Evolutionary conservation across 495 filamentous ascomycete species (phyloP), one percentile per base, ranked within the genome.

Genomic region (Penicillium desertorum): DNA sequence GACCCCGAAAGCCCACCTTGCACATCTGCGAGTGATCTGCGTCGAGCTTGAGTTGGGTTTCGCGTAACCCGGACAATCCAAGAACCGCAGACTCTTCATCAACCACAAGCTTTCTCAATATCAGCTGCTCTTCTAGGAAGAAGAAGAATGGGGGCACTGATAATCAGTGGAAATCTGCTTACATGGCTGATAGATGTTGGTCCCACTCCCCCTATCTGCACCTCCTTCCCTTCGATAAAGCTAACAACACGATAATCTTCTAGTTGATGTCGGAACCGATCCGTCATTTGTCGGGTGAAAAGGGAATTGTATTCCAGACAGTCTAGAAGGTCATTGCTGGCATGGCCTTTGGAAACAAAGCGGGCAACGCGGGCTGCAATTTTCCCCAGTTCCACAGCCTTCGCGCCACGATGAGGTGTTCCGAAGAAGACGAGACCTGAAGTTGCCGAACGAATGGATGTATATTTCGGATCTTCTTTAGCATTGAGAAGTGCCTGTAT

Each of bases 391-490:
- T 71, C 70, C 9, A 73, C 74, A 9, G 70, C 69, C 22, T 74
- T 76, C 1, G 72, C 64, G 4, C 77, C 77, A 30, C 71, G 66
- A 51, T 80, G 77, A 16, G 77, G 76, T 16, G 74, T 76, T 1
- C 75, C 77, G 46, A 80, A 80, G 59, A 80, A 79, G 8, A 79
- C 73, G 1, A 80, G 63, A 0, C 72, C 76, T 8, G 61, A 69
- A 27, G 73, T 78, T n/a, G 68, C 65, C 11, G 58, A 66, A 27
- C 70, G 67, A 41, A 79, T 78, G 3, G 69, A 61, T 5, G 60
- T 66, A 45, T 77, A 74, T 41, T 72, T 71, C 7, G 69, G 68
- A 49, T 77, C 70, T 62, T 76, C 73, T 25, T 72, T 73, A 3
- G 74, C 71, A 51, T 79, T 74, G 4, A 77, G 51, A 19, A 79